A percentile compares a stretch with the other conserved stretches of the same genome.
Conservation (phyloP, 164 flowering plant genomes). For the Magnolia sinica region DNA sequence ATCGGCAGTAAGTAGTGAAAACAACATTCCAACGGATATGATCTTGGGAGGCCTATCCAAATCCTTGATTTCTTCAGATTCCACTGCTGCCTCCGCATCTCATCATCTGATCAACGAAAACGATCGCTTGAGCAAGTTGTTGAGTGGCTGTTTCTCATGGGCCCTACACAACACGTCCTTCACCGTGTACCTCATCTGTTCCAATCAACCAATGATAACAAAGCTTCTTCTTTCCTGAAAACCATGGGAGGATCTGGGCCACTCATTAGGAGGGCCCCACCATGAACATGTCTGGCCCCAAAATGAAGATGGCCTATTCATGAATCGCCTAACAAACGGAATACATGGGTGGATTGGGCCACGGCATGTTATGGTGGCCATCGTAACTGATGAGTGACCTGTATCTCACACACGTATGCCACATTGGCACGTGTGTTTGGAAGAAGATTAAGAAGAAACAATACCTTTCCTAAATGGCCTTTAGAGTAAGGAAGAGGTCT, state of each 20-base stretch:
- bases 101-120: conserved; percentile 45
- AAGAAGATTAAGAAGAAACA: not conserved
- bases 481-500: conserved; percentile 59
- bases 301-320: not conserved
- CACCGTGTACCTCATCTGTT: conserved; percentile 59
- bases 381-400: no score
- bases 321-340: no score
- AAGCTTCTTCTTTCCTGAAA: not conserved
- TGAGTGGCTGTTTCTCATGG: conserved; percentile 37
- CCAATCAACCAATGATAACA: not conserved
- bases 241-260: not conserved
- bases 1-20: no score
- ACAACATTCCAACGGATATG: no score
- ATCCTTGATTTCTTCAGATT: not conserved
- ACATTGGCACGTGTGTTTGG: not conserved
- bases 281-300: not conserved
- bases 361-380: no score
- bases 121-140: conserved; percentile 54
- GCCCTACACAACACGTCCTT: conserved; percentile 48
- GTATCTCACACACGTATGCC: no score
- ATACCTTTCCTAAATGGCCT: conserved; percentile 52
- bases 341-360: no score
- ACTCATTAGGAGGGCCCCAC: no score
- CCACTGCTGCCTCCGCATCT: not conserved
- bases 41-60: not conserved